Evolutionary conservation across 1,284 basidiomycete genomes (phyloP).

Genomic region (Phellinidium pouzarii): DNA sequence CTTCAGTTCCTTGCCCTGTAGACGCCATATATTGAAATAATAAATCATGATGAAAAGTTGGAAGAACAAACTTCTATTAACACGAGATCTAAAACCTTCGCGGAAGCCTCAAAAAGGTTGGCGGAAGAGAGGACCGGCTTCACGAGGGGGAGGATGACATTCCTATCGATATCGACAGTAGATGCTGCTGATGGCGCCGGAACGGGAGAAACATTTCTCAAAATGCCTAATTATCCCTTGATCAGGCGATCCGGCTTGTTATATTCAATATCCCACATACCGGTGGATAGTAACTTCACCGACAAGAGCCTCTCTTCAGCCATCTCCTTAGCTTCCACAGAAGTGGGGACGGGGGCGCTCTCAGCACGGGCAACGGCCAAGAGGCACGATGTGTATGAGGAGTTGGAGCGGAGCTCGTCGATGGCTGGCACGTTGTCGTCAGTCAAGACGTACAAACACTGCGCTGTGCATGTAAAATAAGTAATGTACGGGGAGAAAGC

Average conservation of each 20-base stretch:
- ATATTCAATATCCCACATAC: constrained; percentile 33
- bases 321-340: constrained; percentile 29
- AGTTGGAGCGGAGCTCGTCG: constrained; percentile 53
- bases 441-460: constrained; percentile 85
- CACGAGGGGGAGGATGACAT: constrained; percentile 68
- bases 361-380: constrained; percentile 45
- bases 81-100: constrained; percentile 48
- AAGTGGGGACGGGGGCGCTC: constrained; percentile 13
- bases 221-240: constrained; percentile 45
- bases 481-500: constrained; percentile 13
- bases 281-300: constrained; percentile 65
- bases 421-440: constrained; percentile 78
- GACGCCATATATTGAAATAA: constrained; percentile 20
- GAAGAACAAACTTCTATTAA: constrained; percentile 40
- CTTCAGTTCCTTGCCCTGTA: constrained; percentile 38
- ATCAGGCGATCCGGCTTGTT: background rate
- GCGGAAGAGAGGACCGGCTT: constrained; percentile 61
- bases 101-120: constrained; percentile 48
- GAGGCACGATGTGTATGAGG: constrained; percentile 62
- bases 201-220: constrained; percentile 70
- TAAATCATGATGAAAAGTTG: background rate
- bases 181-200: constrained; percentile 59
- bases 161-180: constrained; percentile 60
- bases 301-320: constrained; percentile 45
- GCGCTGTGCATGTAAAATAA: constrained; percentile 43